Percentiles rank a stretch among this genome's conserved stretches.
phyloP scores from a whole-genome alignment of 2,329 filamentous ascomycete genomes.

The Arthrobotrys entomopaga region DNA sequence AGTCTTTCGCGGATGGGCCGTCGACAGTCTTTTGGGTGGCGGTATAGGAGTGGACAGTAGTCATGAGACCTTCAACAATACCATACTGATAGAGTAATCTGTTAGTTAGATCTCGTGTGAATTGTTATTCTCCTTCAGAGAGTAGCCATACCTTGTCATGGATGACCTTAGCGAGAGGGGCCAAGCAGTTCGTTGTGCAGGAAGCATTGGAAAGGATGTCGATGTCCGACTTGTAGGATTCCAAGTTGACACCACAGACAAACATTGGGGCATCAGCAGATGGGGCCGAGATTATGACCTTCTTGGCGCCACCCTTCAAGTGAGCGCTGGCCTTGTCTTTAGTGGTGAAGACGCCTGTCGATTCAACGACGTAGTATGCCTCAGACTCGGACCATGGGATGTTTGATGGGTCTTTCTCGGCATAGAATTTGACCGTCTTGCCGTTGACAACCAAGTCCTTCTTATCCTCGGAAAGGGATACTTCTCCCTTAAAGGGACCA shows the following conservation, averaged over 20 bases:
- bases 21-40: conserved; percentile 99
- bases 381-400: conserved; percentile 91
- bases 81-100: conserved; percentile 69
- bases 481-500: conserved; percentile 92
- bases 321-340: conserved; percentile 93
- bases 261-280: conserved; percentile 99
- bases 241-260: conserved; percentile 99
- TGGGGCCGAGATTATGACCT: conserved; percentile 81
- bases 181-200: conserved; percentile 99
- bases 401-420: conserved; percentile 84
- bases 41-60: conserved; percentile 99
- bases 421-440: conserved; percentile 95
- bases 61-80: conserved; percentile 99
- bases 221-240: conserved; percentile 88
- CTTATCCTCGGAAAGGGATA: conserved; percentile 71
- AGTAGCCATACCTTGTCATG: conserved; percentile 76
- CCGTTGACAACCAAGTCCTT: conserved; percentile 80
- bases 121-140: background rate
- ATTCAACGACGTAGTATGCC: conserved; percentile 95
- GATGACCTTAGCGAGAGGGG: conserved; percentile 98
- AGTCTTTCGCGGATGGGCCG: conserved; percentile 97
- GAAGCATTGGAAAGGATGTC: conserved; percentile 98
- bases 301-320: conserved; percentile 97
- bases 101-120: no score
- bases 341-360: conserved; percentile 99